Evolutionary conservation across 2,329 filamentous ascomycete species (phyloP), one percentile per base, ranked within the genome.

Genomic region (Sclerotinia spermophila): DNA sequence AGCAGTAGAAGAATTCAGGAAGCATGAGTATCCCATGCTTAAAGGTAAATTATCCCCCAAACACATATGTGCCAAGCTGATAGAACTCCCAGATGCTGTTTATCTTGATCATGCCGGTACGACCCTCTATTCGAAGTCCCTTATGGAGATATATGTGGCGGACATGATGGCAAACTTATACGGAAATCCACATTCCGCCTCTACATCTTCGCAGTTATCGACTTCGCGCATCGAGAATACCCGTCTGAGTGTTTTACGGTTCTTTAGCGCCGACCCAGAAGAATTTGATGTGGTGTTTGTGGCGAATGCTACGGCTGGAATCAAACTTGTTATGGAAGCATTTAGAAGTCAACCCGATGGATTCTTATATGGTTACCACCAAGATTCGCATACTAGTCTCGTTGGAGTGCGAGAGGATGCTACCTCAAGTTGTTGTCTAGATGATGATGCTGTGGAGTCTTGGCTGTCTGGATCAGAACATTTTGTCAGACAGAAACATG

Each of bases 81-180:
- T 59, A 53, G 33, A 24, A 3, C 24, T 48, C 38, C 15, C 40
- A 79, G 77, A 76, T 74, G 72, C 73, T 13, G 71, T 77, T 24
- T 98, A 97, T 80, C 89, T 98, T 70, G 95, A 98, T 77, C 94
- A 98, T 90, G 94, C 94, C 0, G 95, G 94, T n/a, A 92, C 93
- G n/a, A 95, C 94, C 0, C 84, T 92, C 1, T 93, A 92, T 78
- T 84, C 93, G 56, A 95, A 91, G 79, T 94, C 92, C 42, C 82
- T 96, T 35, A 89, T 98, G 80, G 91, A 95, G 74, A 84, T 83
- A 35, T 97, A 97, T 81, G 88, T 69, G 66, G 56, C 66, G 35
- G 92, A 96, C 72, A 90, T 97, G 86, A 90, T 90, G 38, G 84
- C 86, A 5, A 92, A 89, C 76, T 83, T 98, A 0, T 94, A 94